These are phyloP conservation scores for Colletotrichum sp. DNA, from an alignment of 2,329 filamentous ascomycete species.

Conservation along the genomic window DNA sequence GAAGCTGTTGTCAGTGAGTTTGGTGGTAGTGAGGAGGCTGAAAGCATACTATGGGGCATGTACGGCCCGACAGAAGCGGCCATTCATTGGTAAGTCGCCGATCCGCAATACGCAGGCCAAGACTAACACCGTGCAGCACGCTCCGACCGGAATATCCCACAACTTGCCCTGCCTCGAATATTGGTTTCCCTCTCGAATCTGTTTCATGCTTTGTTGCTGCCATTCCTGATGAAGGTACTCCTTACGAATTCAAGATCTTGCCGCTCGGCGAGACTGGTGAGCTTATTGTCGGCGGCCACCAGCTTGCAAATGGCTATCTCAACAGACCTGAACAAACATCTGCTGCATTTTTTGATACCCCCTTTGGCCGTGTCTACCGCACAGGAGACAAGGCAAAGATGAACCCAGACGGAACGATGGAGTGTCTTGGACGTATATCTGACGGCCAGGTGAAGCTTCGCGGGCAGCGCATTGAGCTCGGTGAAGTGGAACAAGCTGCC, in stretches of 20 bases:
- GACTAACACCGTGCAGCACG: neutral
- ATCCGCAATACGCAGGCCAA: neutral
- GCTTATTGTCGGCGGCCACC: constrained; percentile 79
- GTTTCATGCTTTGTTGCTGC: constrained; percentile 78
- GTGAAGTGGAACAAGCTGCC: constrained; percentile 76
- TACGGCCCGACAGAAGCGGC: constrained; percentile 93
- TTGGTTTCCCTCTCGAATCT: constrained; percentile 80
- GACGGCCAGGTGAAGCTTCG: constrained; percentile 86
- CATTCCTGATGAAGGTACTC: constrained; percentile 38
- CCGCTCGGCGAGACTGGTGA: constrained; percentile 76
- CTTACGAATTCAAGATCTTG: constrained; percentile 55
- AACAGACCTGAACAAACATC: constrained; percentile 80
- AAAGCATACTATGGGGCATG: constrained; percentile 85
- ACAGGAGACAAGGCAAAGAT: constrained; percentile 85
- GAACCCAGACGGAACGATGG: constrained; percentile 70
- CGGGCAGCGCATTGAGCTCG: constrained; percentile 82
- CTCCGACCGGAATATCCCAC: neutral
- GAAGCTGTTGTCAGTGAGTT: constrained; percentile 79
- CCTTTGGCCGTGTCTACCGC: constrained; percentile 76
- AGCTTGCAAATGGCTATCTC: constrained; percentile 81
- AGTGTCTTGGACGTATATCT: constrained; percentile 81
- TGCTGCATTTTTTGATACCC: constrained; percentile 71
- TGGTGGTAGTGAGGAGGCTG: constrained; percentile 58
- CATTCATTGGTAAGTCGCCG: constrained; percentile 71
- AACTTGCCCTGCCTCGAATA: constrained; percentile 49